Conservation (phyloP, 176 grass and related monocot species). For the Olyra latifolia region DNA sequence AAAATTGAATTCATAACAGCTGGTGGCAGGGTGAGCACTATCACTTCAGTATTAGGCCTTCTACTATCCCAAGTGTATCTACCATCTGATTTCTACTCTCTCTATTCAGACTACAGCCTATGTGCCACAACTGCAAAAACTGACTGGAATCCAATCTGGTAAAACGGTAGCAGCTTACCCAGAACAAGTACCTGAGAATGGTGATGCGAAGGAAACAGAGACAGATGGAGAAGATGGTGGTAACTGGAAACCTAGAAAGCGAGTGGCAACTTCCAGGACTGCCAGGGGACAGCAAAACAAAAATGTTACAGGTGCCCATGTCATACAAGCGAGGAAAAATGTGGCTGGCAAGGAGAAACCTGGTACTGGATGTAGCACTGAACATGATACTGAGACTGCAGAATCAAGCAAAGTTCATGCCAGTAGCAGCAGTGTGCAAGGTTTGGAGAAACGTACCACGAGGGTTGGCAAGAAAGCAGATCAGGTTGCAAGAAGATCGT, state of each 20-base stretch:
- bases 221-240: slow-evolving; percentile 14
- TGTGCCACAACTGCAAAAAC: slow-evolving; percentile 77
- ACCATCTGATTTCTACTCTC: slow-evolving; percentile 6
- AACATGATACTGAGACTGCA: background rate
- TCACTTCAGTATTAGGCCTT: slow-evolving; percentile 5
- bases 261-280: slow-evolving; percentile 5
- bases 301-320: background rate
- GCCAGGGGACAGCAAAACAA: slow-evolving; percentile 21
- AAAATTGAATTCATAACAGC: slow-evolving; percentile 94
- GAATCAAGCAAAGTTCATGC: background rate
- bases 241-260: slow-evolving; percentile 42
- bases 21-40: slow-evolving; percentile 82
- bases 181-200: slow-evolving; percentile 32
- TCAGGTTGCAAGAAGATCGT: slow-evolving; percentile 20
- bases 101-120: slow-evolving; percentile 72
- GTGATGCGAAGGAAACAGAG: slow-evolving; percentile 26
- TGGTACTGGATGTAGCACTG: background rate
- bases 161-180: slow-evolving; percentile 26
- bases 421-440: background rate
- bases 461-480: background rate
- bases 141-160: slow-evolving; percentile 45
- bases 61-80: background rate
- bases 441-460: background rate
- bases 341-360: slow-evolving; percentile 7
- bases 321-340: slow-evolving; percentile 27